A percentile compares a stretch with the other conserved stretches of the same genome.
phyloP scores from a whole-genome alignment of 2,329 filamentous ascomycete genomes.

The Aspergillus fumigatiaffinis region DNA sequence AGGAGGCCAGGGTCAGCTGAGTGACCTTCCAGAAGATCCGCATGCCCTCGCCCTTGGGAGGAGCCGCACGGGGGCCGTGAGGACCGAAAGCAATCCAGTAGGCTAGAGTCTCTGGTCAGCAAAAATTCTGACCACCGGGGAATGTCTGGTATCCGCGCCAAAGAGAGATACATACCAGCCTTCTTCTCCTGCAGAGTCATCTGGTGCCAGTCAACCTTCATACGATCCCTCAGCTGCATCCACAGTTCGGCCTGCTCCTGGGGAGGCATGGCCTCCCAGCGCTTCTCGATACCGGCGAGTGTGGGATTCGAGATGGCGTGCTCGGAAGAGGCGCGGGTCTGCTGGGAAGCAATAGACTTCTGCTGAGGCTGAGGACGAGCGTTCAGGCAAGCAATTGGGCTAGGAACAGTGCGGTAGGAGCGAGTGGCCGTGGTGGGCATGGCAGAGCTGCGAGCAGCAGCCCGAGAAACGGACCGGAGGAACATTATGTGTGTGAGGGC shows the following conservation, averaged over 20 bases:
- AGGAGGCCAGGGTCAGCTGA: constrained; percentile 62
- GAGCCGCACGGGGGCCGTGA: constrained; percentile 81
- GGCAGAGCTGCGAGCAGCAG: constrained; percentile 42
- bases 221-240: constrained; percentile 97
- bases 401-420: constrained; percentile 24
- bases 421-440: constrained; percentile 32
- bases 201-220: constrained; percentile 97
- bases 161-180: constrained; percentile 70
- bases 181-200: constrained; percentile 98
- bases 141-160: background rate
- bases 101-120: constrained; percentile 53
- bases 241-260: constrained; percentile 99
- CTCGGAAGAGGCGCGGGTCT: constrained; percentile 59
- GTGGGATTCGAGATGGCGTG: constrained; percentile 98
- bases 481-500: constrained; percentile 42
- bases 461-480: constrained; percentile 44
- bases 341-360: constrained; percentile 43
- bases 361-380: constrained; percentile 29
- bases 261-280: constrained; percentile 96
- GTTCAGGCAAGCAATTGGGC: constrained; percentile 38
- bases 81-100: constrained; percentile 99
- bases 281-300: constrained; percentile 96
- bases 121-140: constrained; percentile 13
- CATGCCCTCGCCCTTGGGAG: constrained; percentile 79
- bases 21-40: constrained; percentile 72